Evolutionary conservation across 2,329 filamentous ascomycete genomes (phyloP).

Genomic region (Allantophomopsis cytisporea): DNA sequence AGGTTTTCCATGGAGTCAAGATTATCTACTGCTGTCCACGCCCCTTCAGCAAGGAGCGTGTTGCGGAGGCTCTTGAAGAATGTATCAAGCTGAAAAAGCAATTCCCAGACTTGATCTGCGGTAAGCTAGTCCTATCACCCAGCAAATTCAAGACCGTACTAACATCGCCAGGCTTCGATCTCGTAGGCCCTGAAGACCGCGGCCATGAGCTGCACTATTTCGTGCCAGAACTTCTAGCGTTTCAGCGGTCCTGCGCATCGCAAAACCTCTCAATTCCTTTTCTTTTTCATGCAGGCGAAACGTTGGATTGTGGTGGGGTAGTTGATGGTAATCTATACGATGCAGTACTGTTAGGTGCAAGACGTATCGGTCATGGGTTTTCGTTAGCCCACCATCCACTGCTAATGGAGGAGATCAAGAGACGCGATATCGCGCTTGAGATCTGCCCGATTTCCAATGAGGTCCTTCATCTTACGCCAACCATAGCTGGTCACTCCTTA

Average conservation of each 20-base stretch:
- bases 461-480: slow-evolving; percentile 54
- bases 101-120: slow-evolving; percentile 48
- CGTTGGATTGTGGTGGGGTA: slow-evolving; percentile 49
- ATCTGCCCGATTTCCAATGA: slow-evolving; percentile 70
- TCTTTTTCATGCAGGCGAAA: slow-evolving; percentile 67
- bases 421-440: slow-evolving; percentile 55
- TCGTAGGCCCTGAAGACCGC: slow-evolving; percentile 53
- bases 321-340: slow-evolving; percentile 57
- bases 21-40: slow-evolving; percentile 60
- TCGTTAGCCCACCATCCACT: slow-evolving; percentile 52
- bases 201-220: slow-evolving; percentile 46
- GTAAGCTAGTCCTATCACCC: slow-evolving; percentile 23
- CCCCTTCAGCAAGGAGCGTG: slow-evolving; percentile 33
- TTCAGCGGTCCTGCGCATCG: slow-evolving; percentile 34
- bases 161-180: slow-evolving; percentile 42
- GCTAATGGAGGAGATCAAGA: slow-evolving; percentile 52
- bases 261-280: slow-evolving; percentile 48
- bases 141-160: slow-evolving; percentile 1
- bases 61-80: slow-evolving; percentile 40
- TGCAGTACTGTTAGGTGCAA: slow-evolving; percentile 49
- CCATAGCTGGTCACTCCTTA: slow-evolving; percentile 50
- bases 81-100: slow-evolving; percentile 45
- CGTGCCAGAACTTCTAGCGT: slow-evolving; percentile 38
- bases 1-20: slow-evolving; percentile 49
- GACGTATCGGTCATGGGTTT: slow-evolving; percentile 64